A percentile compares a stretch with the other conserved stretches of the same genome.
Evolutionary conservation across 2,329 filamentous ascomycete genomes (phyloP).

Genomic region (Alternaria sp.): DNA sequence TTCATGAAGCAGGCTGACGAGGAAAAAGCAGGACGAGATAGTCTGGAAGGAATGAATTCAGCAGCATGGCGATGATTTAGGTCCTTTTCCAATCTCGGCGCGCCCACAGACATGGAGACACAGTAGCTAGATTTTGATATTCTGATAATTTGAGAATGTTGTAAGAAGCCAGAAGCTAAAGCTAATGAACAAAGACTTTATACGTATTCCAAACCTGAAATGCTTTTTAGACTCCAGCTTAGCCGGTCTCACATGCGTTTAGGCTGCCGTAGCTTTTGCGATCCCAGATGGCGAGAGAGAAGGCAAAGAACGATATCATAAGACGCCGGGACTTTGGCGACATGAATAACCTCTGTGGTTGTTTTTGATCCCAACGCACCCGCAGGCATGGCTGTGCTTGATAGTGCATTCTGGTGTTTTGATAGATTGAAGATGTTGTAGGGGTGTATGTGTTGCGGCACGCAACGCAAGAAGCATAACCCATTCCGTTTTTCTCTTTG

Average conservation of each 20-base stretch:
- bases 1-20: background rate
- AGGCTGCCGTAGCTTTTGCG: no score
- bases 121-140: no score
- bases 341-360: no score
- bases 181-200: background rate
- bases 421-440: background rate
- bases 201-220: background rate
- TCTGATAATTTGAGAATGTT: background rate
- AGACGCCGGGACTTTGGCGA: no score
- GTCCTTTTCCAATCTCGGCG: background rate
- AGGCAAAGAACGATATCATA: no score
- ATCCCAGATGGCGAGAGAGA: no score
- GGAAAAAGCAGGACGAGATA: rapidly evolving
- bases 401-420: background rate
- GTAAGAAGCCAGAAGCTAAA: background rate
- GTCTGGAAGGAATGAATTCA: background rate
- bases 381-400: background rate
- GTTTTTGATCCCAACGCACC: background rate
- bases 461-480: background rate
- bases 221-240: background rate
- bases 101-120: no score
- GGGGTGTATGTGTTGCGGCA: background rate
- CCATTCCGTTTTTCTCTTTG: rapidly evolving
- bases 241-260: background rate
- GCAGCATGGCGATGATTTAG: background rate